Percentiles rank a stretch among this genome's conserved stretches.
phyloP scores from a whole-genome alignment of 495 filamentous ascomycete genomes.

The Podospora sp. region DNA sequence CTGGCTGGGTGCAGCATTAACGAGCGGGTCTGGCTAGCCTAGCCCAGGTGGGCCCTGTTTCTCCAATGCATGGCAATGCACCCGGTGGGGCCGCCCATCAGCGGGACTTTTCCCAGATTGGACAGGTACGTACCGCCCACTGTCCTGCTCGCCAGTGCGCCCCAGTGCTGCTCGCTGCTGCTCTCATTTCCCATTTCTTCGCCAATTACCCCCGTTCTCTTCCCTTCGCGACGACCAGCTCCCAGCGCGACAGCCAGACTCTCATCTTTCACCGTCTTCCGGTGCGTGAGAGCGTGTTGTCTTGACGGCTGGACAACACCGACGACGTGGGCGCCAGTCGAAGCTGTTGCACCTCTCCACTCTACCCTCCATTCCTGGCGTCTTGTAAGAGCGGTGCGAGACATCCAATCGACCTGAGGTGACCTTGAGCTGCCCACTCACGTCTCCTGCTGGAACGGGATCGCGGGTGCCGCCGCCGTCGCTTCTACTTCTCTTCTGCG shows the following conservation, averaged over 20 bases:
- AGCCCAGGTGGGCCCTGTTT: background rate
- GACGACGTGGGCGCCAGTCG: background rate
- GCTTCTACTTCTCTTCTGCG: background rate
- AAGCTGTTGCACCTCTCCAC: background rate
- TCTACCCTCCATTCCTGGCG: background rate
- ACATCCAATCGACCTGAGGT: conserved; percentile 5
- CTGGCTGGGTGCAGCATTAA: conserved; percentile 1
- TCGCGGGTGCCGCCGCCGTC: conserved; percentile 7
- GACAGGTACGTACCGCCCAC: conserved; percentile 3
- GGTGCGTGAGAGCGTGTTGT: background rate
- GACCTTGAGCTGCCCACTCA: background rate
- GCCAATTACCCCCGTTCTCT: conserved; percentile 19
- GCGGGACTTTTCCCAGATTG: conserved; percentile 16
- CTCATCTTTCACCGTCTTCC: conserved; percentile 1
- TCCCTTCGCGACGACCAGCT: conserved; percentile 3
- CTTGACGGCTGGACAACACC: conserved; percentile 3
- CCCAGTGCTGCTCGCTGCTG: conserved; percentile 19
- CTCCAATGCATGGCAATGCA: conserved; percentile 14
- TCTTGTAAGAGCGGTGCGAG: background rate
- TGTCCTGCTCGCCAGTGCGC: background rate
- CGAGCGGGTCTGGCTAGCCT: background rate
- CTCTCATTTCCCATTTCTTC: conserved; percentile 21
- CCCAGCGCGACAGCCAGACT: conserved; percentile 5
- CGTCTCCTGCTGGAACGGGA: conserved; percentile 22
- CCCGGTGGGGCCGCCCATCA: background rate